These are phyloP conservation scores for Wallacemonas collosoma DNA, from an alignment of 208 protist species.

Conservation along the genomic window DNA sequence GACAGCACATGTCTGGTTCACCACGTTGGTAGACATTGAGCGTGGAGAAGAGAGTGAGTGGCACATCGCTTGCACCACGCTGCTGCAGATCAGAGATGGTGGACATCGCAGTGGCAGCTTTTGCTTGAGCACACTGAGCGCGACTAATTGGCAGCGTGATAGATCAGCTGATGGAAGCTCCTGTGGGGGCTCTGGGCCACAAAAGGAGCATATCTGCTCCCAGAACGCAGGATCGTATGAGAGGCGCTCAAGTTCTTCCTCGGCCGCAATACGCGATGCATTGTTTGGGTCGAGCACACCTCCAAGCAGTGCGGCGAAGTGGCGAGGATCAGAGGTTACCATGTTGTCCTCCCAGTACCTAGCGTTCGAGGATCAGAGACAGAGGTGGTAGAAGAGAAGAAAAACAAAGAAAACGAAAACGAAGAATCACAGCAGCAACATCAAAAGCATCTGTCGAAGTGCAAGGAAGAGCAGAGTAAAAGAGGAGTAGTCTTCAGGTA, in stretches of 20 bases:
- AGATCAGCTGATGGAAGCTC: neutral
- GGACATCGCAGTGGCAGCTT: conserved; percentile 14
- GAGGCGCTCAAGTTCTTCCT: conserved; percentile 40
- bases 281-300: conserved; percentile 55
- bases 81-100: conserved; percentile 19
- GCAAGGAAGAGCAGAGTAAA: too few relatives aligned
- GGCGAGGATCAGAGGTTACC: neutral
- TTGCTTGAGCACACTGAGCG: conserved; percentile 54
- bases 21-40: neutral
- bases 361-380: too few relatives aligned
- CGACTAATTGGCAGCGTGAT: conserved; percentile 29
- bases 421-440: too few relatives aligned
- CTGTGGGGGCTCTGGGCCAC: neutral
- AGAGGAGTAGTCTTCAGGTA: too few relatives aligned
- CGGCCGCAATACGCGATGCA: conserved; percentile 34
- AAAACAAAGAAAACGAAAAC: too few relatives aligned
- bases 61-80: conserved; percentile 11
- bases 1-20: conserved; percentile 18
- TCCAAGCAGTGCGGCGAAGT: conserved; percentile 31
- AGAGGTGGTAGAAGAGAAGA: too few relatives aligned
- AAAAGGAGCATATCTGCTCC: conserved; percentile 11
- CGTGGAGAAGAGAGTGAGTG: neutral
- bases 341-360: neutral
- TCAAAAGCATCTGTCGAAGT: too few relatives aligned
- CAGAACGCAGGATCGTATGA: conserved; percentile 12